Evolutionary conservation across 176 grass and related monocot genomes (phyloP).

Genomic region (Carex pumila): DNA sequence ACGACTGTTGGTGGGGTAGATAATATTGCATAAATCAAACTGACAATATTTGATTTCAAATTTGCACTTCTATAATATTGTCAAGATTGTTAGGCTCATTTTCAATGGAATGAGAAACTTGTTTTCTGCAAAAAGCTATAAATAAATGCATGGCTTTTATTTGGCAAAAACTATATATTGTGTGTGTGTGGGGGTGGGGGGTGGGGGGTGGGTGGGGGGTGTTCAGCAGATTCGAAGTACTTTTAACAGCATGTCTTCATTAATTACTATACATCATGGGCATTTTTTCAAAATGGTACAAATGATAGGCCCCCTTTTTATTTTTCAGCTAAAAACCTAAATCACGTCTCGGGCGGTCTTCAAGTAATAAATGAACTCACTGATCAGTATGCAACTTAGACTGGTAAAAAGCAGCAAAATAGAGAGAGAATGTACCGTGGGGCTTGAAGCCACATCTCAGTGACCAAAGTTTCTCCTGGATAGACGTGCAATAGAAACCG

Average conservation of each 20-base stretch:
- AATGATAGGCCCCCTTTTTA: background rate
- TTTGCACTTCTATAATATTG: background rate
- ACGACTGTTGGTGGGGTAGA: background rate
- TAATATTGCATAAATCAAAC: background rate
- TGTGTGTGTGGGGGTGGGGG: too few species aligned
- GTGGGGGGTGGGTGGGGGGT: too few species aligned
- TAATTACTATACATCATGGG: too few species aligned
- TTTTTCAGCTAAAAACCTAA: background rate
- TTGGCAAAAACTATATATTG: background rate
- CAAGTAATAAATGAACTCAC: background rate
- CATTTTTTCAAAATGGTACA: background rate
- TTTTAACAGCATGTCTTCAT: background rate
- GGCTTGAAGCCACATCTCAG: conserved; percentile 81
- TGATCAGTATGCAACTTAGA: background rate
- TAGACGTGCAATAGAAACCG: conserved; percentile 83
- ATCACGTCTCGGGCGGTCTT: background rate
- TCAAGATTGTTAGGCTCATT: background rate
- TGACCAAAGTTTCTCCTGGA: conserved; percentile 59
- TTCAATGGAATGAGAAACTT: background rate
- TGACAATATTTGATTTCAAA: background rate
- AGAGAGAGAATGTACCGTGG: conserved; percentile 39
- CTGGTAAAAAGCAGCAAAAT: background rate
- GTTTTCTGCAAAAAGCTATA: background rate
- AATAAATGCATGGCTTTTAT: background rate
- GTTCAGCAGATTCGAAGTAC: background rate